phyloP scores from a whole-genome alignment of 1,284 basidiomycete species.

The Ceratobasidium sp. region DNA sequence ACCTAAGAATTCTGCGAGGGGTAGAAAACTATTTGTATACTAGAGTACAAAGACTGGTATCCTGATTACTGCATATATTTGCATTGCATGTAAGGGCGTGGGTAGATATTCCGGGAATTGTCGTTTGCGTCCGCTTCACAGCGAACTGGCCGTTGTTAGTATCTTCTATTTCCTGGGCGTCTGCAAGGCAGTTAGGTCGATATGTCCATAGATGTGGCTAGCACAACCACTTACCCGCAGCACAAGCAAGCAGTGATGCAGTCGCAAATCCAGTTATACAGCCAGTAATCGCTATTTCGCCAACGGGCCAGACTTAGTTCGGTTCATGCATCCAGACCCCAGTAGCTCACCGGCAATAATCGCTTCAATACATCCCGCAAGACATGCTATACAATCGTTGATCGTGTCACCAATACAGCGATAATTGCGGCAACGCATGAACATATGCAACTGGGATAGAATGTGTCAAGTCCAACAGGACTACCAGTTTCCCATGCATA shows the following conservation, averaged over 20 bases:
- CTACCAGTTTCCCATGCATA: too few species aligned
- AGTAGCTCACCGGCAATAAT: conserved; percentile 3
- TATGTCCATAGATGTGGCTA: too few species aligned
- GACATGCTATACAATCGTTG: conserved; percentile 10
- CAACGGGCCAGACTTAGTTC: not conserved
- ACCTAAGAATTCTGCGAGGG: too few species aligned
- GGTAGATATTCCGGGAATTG: too few species aligned
- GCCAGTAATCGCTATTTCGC: not conserved
- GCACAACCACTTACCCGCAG: conserved; percentile 13
- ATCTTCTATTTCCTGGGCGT: not conserved
- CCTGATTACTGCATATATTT: too few species aligned
- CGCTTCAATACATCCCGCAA: conserved; percentile 16
- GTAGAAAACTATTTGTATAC: too few species aligned
- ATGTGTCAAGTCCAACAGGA: too few species aligned
- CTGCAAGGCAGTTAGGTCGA: not conserved
- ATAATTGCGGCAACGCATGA: conserved; percentile 13
- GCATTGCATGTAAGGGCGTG: too few species aligned
- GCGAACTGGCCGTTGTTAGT: not conserved
- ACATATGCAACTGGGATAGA: not conserved
- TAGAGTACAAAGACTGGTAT: too few species aligned
- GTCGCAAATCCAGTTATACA: conserved; percentile 3
- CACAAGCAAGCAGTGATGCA: conserved; percentile 19
- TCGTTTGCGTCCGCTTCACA: not conserved
- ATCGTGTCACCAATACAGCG: conserved; percentile 15
- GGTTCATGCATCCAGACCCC: not conserved